These are phyloP conservation scores for Didymella segeticola DNA, from an alignment of 2,329 filamentous ascomycete genomes.

Conservation along the genomic window DNA sequence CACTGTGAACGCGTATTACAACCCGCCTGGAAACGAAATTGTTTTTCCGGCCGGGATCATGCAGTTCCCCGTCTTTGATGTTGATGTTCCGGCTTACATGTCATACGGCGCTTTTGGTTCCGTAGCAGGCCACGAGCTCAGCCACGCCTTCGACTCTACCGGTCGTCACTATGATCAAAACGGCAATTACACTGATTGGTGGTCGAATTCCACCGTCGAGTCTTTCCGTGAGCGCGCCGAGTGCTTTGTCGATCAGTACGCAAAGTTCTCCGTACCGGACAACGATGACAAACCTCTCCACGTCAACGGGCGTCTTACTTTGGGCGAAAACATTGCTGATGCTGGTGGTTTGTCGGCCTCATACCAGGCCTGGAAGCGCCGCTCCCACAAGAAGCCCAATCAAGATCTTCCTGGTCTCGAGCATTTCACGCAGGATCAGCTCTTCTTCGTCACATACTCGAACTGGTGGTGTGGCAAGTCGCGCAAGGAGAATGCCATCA, in stretches of 20 bases:
- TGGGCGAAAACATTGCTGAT: conserved; percentile 76
- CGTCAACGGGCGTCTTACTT: conserved; percentile 68
- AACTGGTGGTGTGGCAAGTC: conserved; percentile 73
- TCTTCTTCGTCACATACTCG: conserved; percentile 72
- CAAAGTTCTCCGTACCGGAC: conserved; percentile 64
- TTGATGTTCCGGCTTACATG: conserved; percentile 68
- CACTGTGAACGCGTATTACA: conserved; percentile 70
- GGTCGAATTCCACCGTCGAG: conserved; percentile 65
- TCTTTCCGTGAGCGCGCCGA: conserved; percentile 66
- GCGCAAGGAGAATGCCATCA: conserved; percentile 64
- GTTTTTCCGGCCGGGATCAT: conserved; percentile 73
- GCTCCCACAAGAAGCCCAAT: conserved; percentile 58
- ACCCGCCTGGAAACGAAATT: conserved; percentile 70
- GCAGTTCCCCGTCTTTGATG: conserved; percentile 71
- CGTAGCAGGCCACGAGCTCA: conserved; percentile 72
- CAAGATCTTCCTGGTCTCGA: conserved; percentile 62
- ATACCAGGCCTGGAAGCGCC: conserved; percentile 70
- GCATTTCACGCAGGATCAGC: conserved; percentile 69
- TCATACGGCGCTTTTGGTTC: conserved; percentile 73
- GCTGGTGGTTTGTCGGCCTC: conserved; percentile 69
- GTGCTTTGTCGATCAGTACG: conserved; percentile 74
- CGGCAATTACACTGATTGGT: conserved; percentile 72
- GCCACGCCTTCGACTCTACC: conserved; percentile 72
- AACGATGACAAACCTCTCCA: conserved; percentile 64
- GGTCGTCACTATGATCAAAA: conserved; percentile 70